Conservation (phyloP, 345 rosid species). For the Microcos paniculata region DNA sequence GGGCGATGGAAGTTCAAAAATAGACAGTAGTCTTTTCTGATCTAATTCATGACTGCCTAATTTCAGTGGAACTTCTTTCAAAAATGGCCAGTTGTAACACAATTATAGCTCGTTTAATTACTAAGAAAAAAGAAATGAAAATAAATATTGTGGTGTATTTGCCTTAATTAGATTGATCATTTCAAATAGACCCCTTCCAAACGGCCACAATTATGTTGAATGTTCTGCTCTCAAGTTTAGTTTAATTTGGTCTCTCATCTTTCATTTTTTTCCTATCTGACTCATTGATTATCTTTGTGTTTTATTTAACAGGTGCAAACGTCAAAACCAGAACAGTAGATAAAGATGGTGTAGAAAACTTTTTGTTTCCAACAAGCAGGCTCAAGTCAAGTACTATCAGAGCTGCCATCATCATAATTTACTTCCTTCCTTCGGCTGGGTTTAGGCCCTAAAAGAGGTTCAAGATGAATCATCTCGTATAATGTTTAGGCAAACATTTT, state of each 20-base stretch:
- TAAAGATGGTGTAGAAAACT: neutral
- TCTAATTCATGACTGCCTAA: neutral
- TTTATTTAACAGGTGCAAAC: neutral
- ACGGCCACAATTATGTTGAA: neutral
- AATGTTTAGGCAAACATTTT: neutral
- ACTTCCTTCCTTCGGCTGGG: no score
- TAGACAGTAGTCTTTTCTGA: neutral
- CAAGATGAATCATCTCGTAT: neutral
- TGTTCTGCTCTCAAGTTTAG: no score
- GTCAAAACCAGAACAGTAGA: constrained; percentile 9
- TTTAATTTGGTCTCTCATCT: no score
- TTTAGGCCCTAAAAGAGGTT: neutral
- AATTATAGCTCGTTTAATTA: neutral
- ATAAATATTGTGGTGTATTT: neutral
- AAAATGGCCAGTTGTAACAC: neutral
- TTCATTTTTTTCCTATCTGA: neutral
- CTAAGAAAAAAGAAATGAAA: neutral
- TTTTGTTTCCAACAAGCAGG: neutral
- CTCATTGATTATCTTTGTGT: no score
- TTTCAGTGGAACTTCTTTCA: neutral
- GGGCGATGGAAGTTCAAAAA: neutral
- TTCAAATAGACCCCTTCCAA: neutral
- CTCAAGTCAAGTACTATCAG: neutral
- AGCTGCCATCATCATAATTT: neutral
- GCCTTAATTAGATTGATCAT: neutral